A percentile compares a stretch with the other conserved stretches of the same genome.
Evolutionary conservation across 768 basidiomycete species (phyloP).

Genomic region (Leccinum rimulosum): DNA sequence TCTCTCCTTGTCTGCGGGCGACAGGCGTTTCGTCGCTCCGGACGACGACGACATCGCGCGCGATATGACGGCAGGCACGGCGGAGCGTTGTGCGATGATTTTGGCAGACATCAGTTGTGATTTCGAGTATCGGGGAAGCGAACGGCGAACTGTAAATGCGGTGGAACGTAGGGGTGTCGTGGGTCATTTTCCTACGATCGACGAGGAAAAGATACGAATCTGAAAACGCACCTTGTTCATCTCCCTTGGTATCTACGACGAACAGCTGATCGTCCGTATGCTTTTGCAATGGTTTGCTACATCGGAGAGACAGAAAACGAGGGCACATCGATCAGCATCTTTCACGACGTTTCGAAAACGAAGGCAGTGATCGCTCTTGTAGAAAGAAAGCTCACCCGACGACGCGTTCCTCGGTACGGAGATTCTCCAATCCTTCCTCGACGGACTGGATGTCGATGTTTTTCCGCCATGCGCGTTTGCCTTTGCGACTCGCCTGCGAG

Average conservation of each 20-base stretch:
- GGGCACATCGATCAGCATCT: neutral
- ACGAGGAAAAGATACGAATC: neutral
- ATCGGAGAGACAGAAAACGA: neutral
- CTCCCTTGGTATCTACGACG: conserved; percentile 75
- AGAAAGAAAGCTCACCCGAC: conserved; percentile 54
- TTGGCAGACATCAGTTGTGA: conserved; percentile 64
- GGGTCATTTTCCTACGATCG: neutral
- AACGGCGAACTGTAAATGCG: conserved; percentile 50
- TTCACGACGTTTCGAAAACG: neutral
- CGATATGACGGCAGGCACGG: conserved; percentile 81
- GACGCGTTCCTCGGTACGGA: conserved; percentile 78
- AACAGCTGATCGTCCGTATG: conserved; percentile 75
- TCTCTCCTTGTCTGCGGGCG: conserved; percentile 68
- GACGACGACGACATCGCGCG: conserved; percentile 33
- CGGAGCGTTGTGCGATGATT: conserved; percentile 83
- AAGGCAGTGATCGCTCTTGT: neutral
- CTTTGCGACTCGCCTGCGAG: conserved; percentile 76
- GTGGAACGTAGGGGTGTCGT: too few species aligned
- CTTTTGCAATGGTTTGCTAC: conserved; percentile 44
- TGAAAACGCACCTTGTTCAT: conserved; percentile 54
- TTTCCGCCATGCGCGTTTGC: conserved; percentile 93
- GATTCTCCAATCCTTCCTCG: conserved; percentile 69
- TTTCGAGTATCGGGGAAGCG: conserved; percentile 53
- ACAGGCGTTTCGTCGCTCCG: conserved; percentile 38
- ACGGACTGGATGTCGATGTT: conserved; percentile 84